Evolutionary conservation across 441 rosid species (phyloP).

Genomic region (Corymbia calophylla): DNA sequence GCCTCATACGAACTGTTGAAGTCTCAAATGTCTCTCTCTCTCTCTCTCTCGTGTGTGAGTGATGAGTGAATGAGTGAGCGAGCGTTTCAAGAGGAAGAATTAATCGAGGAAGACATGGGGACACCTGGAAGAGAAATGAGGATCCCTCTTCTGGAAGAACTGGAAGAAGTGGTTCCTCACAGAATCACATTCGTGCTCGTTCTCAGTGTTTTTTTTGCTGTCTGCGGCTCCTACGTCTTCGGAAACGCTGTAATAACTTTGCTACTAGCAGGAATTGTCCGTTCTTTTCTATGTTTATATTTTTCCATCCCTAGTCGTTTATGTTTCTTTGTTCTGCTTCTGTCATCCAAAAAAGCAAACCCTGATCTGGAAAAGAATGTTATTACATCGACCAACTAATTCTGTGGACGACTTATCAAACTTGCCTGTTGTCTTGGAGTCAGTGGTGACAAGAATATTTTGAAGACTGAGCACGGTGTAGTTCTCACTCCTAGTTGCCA

Average conservation of each 20-base stretch:
- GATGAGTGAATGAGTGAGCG: not conserved
- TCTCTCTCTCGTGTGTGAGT: not conserved
- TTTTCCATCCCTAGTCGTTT: not conserved
- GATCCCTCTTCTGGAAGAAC: not conserved
- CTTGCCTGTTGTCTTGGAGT: not conserved
- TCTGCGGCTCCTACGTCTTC: conserved; percentile 26
- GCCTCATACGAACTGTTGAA: not conserved
- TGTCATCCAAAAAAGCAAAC: not conserved
- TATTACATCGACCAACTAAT: not conserved
- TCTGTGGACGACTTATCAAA: not conserved
- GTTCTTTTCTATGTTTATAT: not conserved
- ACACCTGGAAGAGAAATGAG: not conserved
- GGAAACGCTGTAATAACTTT: conserved; percentile 22
- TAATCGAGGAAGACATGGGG: not conserved
- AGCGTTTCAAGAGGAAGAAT: not conserved
- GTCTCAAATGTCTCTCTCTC: not conserved
- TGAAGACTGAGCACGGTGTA: not conserved
- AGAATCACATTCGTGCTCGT: not conserved
- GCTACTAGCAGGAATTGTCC: not conserved
- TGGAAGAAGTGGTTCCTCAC: not conserved
- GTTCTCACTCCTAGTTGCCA: not conserved
- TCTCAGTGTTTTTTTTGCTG: conserved; percentile 18
- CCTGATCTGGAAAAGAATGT: not conserved
- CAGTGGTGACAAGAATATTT: not conserved
- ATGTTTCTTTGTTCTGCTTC: not conserved